Evolutionary conservation across 2,329 filamentous ascomycete species (phyloP).

Genomic region (Huntiella savannae): DNA sequence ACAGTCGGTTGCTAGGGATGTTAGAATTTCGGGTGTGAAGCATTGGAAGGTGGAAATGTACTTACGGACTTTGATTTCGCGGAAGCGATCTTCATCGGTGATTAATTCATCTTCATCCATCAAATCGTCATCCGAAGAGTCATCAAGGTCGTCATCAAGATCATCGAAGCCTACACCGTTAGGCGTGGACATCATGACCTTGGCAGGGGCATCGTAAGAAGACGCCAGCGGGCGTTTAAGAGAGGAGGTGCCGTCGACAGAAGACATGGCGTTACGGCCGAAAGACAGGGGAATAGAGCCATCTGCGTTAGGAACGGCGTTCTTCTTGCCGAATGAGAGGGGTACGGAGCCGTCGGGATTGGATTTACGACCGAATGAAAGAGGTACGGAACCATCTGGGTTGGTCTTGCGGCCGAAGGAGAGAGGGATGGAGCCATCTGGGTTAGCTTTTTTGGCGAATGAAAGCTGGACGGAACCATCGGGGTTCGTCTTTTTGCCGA

Average conservation of each 20-base stretch:
- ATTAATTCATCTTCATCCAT: constrained; percentile 83
- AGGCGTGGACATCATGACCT: constrained; percentile 19
- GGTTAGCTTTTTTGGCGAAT: constrained; percentile 36
- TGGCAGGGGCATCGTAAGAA: constrained; percentile 12
- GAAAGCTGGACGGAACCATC: constrained; percentile 16
- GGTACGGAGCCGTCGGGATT: constrained; percentile 32
- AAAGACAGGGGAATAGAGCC: constrained; percentile 11
- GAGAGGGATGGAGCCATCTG: constrained; percentile 32
- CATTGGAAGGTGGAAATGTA: constrained; percentile 15
- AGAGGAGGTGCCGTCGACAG: constrained; percentile 12
- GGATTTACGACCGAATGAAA: constrained; percentile 18
- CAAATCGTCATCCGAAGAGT: constrained; percentile 55
- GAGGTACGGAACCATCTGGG: background rate
- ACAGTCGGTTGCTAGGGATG: constrained; percentile 54
- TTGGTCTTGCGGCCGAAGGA: constrained; percentile 19
- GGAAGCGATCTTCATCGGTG: constrained; percentile 64
- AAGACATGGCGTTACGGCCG: constrained; percentile 17
- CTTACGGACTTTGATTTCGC: constrained; percentile 65
- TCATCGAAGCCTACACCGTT: constrained; percentile 49
- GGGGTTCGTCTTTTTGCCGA: constrained; percentile 42
- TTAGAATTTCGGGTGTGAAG: background rate
- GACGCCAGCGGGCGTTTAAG: constrained; percentile 13
- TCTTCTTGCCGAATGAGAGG: constrained; percentile 21
- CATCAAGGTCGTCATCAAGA: constrained; percentile 37
- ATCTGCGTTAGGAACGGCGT: background rate